phyloP scores from a whole-genome alignment of 169 alveolate species.

The Plasmodium coatneyi region DNA sequence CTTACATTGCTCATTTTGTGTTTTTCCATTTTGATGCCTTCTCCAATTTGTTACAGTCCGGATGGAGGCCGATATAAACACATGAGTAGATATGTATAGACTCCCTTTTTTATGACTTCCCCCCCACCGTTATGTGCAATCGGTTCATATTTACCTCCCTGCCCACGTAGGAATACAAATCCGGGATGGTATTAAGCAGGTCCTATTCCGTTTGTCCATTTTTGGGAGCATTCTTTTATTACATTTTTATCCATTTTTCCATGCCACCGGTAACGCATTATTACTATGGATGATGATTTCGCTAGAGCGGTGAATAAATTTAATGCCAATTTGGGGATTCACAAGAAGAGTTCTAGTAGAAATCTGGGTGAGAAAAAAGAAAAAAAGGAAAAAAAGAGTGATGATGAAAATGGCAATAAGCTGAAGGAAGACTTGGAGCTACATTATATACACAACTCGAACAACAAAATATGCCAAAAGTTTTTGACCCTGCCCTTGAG shows the following conservation, averaged over 20 bases:
- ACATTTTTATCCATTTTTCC: background rate
- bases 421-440: slow-evolving; percentile 64
- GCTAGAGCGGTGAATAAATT: slow-evolving; percentile 58
- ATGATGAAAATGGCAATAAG: background rate
- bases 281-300: slow-evolving; percentile 70
- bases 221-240: background rate
- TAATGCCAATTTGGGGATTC: slow-evolving; percentile 18
- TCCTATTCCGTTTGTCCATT: background rate
- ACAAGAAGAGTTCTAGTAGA: slow-evolving; percentile 2
- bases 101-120: background rate
- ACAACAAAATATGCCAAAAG: slow-evolving; percentile 67
- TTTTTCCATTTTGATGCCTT: background rate
- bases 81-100: background rate
- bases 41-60: background rate
- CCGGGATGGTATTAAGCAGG: background rate
- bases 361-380: background rate
- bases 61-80: background rate
- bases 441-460: slow-evolving; percentile 55
- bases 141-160: background rate
- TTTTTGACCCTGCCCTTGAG: slow-evolving; percentile 44
- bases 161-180: background rate
- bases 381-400: slow-evolving; percentile 8
- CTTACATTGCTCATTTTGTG: background rate
- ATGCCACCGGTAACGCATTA: background rate
- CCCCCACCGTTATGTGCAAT: background rate